A percentile compares a stretch with the other conserved stretches of the same genome.
These are phyloP conservation scores for Candida palmyrensis DNA, from an alignment of 805 yeast genomes.

Conservation along the genomic window DNA sequence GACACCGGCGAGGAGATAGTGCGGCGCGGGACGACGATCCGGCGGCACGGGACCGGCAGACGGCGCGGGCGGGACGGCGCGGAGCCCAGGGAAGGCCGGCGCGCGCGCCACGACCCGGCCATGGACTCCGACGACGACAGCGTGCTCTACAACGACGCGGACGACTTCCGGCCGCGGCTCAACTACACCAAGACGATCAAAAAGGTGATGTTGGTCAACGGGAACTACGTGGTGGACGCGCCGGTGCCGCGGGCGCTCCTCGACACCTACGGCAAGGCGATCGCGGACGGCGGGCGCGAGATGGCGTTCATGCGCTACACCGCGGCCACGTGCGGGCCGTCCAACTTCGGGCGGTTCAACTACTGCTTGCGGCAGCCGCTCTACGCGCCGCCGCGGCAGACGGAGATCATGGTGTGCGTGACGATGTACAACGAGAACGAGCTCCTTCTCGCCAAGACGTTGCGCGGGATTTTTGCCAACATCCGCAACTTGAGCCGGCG, in stretches of 20 bases:
- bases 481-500: conserved; percentile 67
- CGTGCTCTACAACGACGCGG: conserved; percentile 22
- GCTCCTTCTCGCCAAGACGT: conserved; percentile 71
- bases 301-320: conserved; percentile 88
- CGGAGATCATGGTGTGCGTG: conserved; percentile 80
- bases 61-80: conserved; percentile 11
- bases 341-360: conserved; percentile 51
- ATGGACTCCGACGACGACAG: conserved; percentile 6
- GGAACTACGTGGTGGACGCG: conserved; percentile 40
- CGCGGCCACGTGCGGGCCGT: conserved; percentile 91
- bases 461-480: conserved; percentile 88
- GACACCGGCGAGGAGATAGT: conserved; percentile 36
- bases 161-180: conserved; percentile 35
- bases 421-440: conserved; percentile 93
- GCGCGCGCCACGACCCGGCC: not conserved
- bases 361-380: conserved; percentile 82
- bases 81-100: conserved; percentile 4
- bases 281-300: conserved; percentile 43
- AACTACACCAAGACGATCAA: conserved; percentile 40
- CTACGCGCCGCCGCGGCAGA: conserved; percentile 71
- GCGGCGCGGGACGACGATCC: conserved; percentile 27
- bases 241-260: conserved; percentile 36
- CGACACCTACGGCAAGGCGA: conserved; percentile 28
- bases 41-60: no score
- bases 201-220: conserved; percentile 36